Evolutionary conservation across 441 rosid species (phyloP).

Genomic region (Adansonia rubrostipa): DNA sequence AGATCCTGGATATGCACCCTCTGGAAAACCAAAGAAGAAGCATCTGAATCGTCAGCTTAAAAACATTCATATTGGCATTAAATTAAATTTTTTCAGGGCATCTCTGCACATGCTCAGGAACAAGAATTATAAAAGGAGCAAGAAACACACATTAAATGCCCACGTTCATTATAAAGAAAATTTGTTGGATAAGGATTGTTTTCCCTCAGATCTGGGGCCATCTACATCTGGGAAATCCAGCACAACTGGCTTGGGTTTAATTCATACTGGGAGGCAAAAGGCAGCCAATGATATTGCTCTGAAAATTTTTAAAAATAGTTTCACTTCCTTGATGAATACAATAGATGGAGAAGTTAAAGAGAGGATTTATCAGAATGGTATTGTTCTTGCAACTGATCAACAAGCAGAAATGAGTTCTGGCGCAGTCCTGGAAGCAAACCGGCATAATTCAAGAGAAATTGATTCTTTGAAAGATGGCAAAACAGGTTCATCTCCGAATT

Average conservation of each 20-base stretch:
- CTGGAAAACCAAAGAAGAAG: constrained; percentile 47
- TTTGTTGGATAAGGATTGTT: constrained; percentile 31
- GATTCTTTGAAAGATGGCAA: constrained; percentile 41
- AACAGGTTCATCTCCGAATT: constrained; percentile 41
- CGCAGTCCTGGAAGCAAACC: constrained; percentile 38
- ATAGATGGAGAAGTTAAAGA: constrained; percentile 40
- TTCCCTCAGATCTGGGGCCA: constrained; percentile 45
- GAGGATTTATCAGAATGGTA: constrained; percentile 51
- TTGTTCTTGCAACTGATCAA: constrained; percentile 46
- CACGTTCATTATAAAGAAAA: constrained; percentile 42
- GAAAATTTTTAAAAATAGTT: constrained; percentile 31
- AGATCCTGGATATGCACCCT: constrained; percentile 27
- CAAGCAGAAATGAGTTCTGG: constrained; percentile 31
- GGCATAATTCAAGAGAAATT: constrained; percentile 36
- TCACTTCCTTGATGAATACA: constrained; percentile 32
- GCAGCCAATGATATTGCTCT: constrained; percentile 30
- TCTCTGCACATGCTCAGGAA: constrained; percentile 47
- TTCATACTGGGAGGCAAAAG: constrained; percentile 32
- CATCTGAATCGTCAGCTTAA: constrained; percentile 36
- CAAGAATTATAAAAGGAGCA: constrained; percentile 57
- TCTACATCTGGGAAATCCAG: constrained; percentile 52
- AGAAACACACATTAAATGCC: constrained; percentile 27
- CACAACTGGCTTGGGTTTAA: constrained; percentile 27
- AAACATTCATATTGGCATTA: constrained; percentile 50
- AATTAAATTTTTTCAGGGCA: constrained; percentile 49